Evolutionary conservation across 352 stramenopile genomes (phyloP), one percentile per base, ranked within the genome.

Genomic region (Globisporangium recalcitrans): DNA sequence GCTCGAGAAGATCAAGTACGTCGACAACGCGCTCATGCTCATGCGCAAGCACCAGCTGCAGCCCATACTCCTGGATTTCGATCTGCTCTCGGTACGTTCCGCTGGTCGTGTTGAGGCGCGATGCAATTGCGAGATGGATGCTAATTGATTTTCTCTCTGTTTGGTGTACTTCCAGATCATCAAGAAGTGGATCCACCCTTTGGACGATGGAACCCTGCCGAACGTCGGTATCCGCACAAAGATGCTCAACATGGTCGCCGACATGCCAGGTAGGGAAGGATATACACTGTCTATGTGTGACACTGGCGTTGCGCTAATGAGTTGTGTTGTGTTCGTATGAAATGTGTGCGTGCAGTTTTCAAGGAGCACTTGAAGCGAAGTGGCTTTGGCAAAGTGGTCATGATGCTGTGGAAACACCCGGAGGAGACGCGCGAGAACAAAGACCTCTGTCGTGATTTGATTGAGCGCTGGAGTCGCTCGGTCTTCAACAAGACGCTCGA

Each of bases 401-500:
- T 95, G 87, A 31, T 88, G 38, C 67, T 95, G 48, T 93, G 88
- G 87, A 95, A 95, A 66, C 85, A 95, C 64, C 82, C 85, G 3
- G 68, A 87, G 55, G 87, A 95, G 87, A 95, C 82, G 0, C 73
- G 65, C 7, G 82, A 93, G 31, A 95, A 95, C 74, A 95, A 95
- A 64, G 87, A 93, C 21, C 66, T 95, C 9, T 95, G 87, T 16
- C 83, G 85, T 24, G 83, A 83, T 58, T 63, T 95, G 58, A 87
- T 95, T 24, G 87, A 95, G 67, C 82, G 83, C 48, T 95, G 87
- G 87, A 95, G 87, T 40, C 87, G 87, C 32, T 86, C 85, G 0
- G 87, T 95, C 21, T 95, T 95, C 62, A 90, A 93, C 71, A 95
- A 95, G 68, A 94, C 85, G 29, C 64, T 94, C 13, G 87, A 95